Conservation (phyloP, 495 filamentous ascomycete species). For the Hyaloscypha hepaticicola region DNA sequence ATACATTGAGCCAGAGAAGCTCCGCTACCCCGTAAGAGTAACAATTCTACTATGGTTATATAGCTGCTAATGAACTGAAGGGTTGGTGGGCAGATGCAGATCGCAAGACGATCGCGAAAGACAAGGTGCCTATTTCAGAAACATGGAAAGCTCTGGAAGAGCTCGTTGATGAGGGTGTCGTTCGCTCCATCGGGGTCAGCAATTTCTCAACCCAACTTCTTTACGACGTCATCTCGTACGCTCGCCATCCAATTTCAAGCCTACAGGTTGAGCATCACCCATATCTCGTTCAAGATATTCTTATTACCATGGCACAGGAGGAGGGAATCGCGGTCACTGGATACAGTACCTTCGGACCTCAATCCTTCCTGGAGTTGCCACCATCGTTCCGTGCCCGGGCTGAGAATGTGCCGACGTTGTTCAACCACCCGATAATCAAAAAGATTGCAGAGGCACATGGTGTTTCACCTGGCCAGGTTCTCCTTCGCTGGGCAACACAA, state of each 20-base stretch:
- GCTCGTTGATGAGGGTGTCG: slow-evolving; percentile 63
- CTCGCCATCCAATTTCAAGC: slow-evolving; percentile 65
- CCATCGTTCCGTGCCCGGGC: slow-evolving; percentile 46
- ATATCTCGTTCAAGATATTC: slow-evolving; percentile 73
- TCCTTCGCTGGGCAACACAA: slow-evolving; percentile 73
- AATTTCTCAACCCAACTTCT: slow-evolving; percentile 76
- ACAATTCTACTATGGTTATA: not conserved
- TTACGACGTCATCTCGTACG: slow-evolving; percentile 65
- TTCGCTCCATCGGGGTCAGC: slow-evolving; percentile 72
- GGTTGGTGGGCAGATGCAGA: slow-evolving; percentile 58
- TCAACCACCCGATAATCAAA: slow-evolving; percentile 54
- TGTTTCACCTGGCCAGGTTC: slow-evolving; percentile 64
- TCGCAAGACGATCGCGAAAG: slow-evolving; percentile 62
- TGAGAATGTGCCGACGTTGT: slow-evolving; percentile 49
- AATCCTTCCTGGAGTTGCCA: slow-evolving; percentile 63
- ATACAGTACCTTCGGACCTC: slow-evolving; percentile 75
- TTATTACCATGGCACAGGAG: slow-evolving; percentile 67
- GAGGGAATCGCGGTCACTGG: slow-evolving; percentile 73
- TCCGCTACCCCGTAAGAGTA: slow-evolving; percentile 26
- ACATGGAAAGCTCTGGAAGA: slow-evolving; percentile 80
- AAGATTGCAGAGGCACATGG: slow-evolving; percentile 52
- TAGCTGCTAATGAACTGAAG: slow-evolving; percentile 40
- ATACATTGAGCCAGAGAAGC: slow-evolving; percentile 58
- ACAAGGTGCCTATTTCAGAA: slow-evolving; percentile 51
- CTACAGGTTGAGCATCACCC: slow-evolving; percentile 91